Evolutionary conservation across 1,284 basidiomycete genomes (phyloP).

Genomic region (Chondrostereum purpureum): DNA sequence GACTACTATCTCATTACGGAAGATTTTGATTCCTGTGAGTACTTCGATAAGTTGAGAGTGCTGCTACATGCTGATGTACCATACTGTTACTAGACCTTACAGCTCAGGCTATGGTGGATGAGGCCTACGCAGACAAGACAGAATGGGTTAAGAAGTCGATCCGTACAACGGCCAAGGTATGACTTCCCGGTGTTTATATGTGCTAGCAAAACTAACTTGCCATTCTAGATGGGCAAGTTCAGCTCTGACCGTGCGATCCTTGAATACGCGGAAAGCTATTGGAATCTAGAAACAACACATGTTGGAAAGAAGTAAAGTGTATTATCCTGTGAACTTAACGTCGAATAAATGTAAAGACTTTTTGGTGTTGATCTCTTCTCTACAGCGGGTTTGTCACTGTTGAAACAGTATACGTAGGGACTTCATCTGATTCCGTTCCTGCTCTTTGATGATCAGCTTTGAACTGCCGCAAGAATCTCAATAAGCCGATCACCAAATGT

Average conservation of each 20-base stretch:
- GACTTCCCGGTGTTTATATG: constrained; percentile 11
- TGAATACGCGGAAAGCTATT: constrained; percentile 81
- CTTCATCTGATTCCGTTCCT: too few relatives aligned
- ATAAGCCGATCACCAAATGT: too few relatives aligned
- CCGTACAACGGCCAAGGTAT: constrained; percentile 69
- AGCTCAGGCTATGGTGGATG: constrained; percentile 80
- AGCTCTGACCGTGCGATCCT: constrained; percentile 87
- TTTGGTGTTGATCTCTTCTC: too few relatives aligned
- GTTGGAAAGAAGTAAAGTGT: constrained; percentile 15
- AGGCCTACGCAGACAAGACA: constrained; percentile 72
- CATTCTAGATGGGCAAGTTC: constrained; percentile 83
- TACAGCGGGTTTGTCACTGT: too few relatives aligned
- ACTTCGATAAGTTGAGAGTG: too few relatives aligned
- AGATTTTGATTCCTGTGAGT: constrained; percentile 84
- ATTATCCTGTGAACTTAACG: too few relatives aligned
- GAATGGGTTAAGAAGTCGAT: constrained; percentile 93
- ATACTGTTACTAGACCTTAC: constrained; percentile 50
- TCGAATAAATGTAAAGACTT: too few relatives aligned
- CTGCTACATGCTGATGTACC: constrained; percentile 2
- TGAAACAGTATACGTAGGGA: too few relatives aligned
- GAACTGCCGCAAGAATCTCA: too few relatives aligned
- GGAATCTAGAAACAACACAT: constrained; percentile 56
- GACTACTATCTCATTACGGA: constrained; percentile 83
- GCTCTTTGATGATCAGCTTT: too few relatives aligned
- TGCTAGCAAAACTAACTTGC: background rate